Evolutionary conservation across 257 asterid genomes (phyloP), one percentile per base, ranked within the genome.

Genomic region (Linaria vulgaris): DNA sequence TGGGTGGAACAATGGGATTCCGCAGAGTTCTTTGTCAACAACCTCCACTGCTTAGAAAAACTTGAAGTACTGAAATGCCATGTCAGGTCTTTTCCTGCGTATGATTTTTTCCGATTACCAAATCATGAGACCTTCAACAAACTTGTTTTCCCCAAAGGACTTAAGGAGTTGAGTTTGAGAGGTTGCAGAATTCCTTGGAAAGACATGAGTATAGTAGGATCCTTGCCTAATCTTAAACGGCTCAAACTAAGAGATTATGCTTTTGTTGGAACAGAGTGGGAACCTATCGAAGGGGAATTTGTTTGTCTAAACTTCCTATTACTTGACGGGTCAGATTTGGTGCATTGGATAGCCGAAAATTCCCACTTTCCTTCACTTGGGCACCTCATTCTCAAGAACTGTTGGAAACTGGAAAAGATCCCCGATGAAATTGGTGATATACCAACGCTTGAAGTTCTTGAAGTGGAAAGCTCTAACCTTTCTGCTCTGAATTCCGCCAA

Each of bases 1-100:
- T 41, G 48, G 41, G 9, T 34, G 41, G 41, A 34, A 34, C 25
- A 54, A 9, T 23, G 27, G 60, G 22, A n/a, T 47, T 47, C 14
- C 12, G 21, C 53, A 47, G 12, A 22, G 24, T 15, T 56, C 37
- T 47, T 53, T 59, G 60, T 77, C 48, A 46, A 21, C 50, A 55
- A 52, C 31, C 67, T 77, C 13, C 38, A 10, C 37, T 20, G 24
- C 43, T 56, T 69, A 21, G 31, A 69, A 1, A 39, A 68, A 31
- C 78, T 70, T 13, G 73, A 74, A 56, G 49, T 57, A 6, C 53
- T 73, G 52, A 65, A 69, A 30, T 68, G 69, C 15, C 25, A 41
- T 15, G 56, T 49, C 23, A 43, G 13, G 20, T 61, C 34, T 9
- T 47, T 59, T 56, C 48, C 19, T 30, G 8, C 8, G 9, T 9